These are phyloP conservation scores for Melampsora larici-populina DNA, from an alignment of 1,284 basidiomycete genomes.

Conservation along the genomic window DNA sequence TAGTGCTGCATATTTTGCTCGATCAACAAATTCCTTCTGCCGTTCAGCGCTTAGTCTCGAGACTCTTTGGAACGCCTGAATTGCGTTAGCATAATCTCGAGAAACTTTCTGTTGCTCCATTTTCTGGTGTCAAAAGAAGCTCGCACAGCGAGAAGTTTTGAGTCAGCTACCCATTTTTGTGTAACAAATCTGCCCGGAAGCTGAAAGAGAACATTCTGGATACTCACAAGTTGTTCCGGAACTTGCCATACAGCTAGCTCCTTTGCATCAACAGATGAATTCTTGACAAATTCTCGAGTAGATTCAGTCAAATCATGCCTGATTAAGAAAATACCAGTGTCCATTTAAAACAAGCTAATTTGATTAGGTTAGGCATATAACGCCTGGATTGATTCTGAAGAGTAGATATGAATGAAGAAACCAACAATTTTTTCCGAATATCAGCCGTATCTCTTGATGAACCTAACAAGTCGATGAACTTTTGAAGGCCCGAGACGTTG, in stretches of 20 bases:
- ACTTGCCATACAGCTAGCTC: slow-evolving; percentile 38
- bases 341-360: slow-evolving; percentile 6
- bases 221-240: slow-evolving; percentile 20
- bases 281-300: slow-evolving; percentile 88
- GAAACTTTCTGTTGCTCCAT: slow-evolving; percentile 42
- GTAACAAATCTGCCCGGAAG: too few species aligned
- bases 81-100: slow-evolving; percentile 82
- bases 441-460: slow-evolving; percentile 70
- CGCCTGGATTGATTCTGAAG: neutral
- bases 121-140: slow-evolving; percentile 24
- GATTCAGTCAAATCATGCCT: slow-evolving; percentile 80
- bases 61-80: slow-evolving; percentile 84
- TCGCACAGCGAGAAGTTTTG: too few species aligned
- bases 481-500: slow-evolving; percentile 91
- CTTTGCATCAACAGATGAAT: slow-evolving; percentile 87
- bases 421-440: slow-evolving; percentile 73
- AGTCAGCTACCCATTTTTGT: too few species aligned
- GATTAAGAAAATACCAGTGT: neutral
- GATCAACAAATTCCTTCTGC: slow-evolving; percentile 77
- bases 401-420: neutral
- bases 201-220: too few species aligned
- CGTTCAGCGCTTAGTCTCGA: slow-evolving; percentile 84
- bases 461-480: slow-evolving; percentile 85
- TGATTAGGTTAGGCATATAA: slow-evolving; percentile 10
- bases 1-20: slow-evolving; percentile 62